These are phyloP conservation scores for Picea sitchensis DNA, from an alignment of 75 land plant genomes.

Conservation along the genomic window DNA sequence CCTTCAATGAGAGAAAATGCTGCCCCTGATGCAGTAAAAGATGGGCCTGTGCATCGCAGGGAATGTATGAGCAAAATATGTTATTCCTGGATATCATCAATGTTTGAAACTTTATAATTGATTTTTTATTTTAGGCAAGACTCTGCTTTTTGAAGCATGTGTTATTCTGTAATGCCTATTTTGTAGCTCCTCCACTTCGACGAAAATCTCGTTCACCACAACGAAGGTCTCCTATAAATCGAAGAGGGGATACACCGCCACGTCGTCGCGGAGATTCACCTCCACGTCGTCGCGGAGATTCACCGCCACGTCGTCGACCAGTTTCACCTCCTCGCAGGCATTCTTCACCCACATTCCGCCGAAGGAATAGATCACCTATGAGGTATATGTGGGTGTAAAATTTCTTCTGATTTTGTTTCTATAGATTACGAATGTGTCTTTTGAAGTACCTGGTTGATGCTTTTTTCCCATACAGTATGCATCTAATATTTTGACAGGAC, in stretches of 20 bases:
- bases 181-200: constrained; percentile 64
- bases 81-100: background rate
- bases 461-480: background rate
- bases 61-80: constrained; percentile 49
- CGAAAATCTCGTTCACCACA: constrained; percentile 51
- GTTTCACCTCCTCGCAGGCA: constrained; percentile 73
- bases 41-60: constrained; percentile 52
- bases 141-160: background rate
- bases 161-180: background rate
- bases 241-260: constrained; percentile 48
- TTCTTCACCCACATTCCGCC: constrained; percentile 66
- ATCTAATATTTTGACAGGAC: constrained; percentile 14
- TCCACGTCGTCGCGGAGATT: constrained; percentile 34
- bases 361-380: constrained; percentile 77
- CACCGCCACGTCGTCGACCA: constrained; percentile 55
- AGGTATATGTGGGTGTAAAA: constrained; percentile 26
- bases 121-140: background rate
- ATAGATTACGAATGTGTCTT: background rate
- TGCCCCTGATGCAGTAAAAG: constrained; percentile 53
- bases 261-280: constrained; percentile 35
- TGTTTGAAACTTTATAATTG: background rate
- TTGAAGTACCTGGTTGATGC: background rate
- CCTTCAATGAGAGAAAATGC: constrained; percentile 34
- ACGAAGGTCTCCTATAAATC: constrained; percentile 52
- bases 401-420: background rate